A percentile compares a stretch with the other conserved stretches of the same genome.
phyloP scores from a whole-genome alignment of 768 basidiomycete species.

The Mrakia blollopis region DNA sequence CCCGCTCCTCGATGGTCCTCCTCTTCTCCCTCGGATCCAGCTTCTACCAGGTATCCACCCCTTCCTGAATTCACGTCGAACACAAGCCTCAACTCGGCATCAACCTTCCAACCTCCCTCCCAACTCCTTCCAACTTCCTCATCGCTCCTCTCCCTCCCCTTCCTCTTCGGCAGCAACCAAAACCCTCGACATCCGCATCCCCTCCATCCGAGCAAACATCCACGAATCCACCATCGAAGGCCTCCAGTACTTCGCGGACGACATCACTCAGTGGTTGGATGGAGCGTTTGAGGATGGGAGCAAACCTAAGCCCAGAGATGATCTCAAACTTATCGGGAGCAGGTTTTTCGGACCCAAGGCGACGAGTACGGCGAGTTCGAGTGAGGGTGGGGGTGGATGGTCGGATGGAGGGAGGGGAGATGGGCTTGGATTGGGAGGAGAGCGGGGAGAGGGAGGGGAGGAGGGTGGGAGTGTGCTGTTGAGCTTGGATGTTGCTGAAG shows the following conservation, averaged over 20 bases:
- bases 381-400: constrained; percentile 29
- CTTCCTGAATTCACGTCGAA: not conserved
- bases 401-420: constrained; percentile 11
- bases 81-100: not conserved
- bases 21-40: constrained; percentile 36
- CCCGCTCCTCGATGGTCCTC: constrained; percentile 31
- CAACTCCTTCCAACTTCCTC: not conserved
- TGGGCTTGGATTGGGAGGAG: not conserved
- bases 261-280: constrained; percentile 67
- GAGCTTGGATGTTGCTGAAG: constrained; percentile 35
- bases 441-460: constrained; percentile 31
- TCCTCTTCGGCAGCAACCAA: not conserved
- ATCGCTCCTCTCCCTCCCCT: too few relatives aligned
- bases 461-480: constrained; percentile 46
- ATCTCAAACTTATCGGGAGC: constrained; percentile 66
- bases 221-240: constrained; percentile 66
- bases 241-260: constrained; percentile 84
- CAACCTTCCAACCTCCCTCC: not conserved
- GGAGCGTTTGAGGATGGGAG: constrained; percentile 44
- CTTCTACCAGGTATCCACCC: constrained; percentile 20
- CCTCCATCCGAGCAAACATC: constrained; percentile 55
- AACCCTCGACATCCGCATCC: constrained; percentile 49
- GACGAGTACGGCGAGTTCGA: constrained; percentile 36
- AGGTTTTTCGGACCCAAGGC: constrained; percentile 50
- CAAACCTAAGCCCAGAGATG: constrained; percentile 49